Conservation (phyloP, 768 basidiomycete species). For the Tulasnella sp. region DNA sequence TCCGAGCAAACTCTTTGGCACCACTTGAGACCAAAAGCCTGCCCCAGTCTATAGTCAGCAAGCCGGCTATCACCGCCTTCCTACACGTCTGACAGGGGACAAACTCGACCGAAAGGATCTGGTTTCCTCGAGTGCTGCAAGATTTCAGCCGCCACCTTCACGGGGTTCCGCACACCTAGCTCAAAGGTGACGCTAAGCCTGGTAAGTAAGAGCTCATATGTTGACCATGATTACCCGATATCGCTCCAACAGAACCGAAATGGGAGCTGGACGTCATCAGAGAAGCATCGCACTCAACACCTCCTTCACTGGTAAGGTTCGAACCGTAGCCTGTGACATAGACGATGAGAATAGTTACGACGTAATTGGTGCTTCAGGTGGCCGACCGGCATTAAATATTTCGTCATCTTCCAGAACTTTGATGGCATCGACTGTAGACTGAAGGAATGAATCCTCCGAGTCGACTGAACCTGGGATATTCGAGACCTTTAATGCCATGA, state of each 20-base stretch:
- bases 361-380: too few relatives aligned
- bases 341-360: background rate
- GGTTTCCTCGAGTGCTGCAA: background rate
- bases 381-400: background rate
- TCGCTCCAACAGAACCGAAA: background rate
- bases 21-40: background rate
- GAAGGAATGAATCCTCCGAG: background rate
- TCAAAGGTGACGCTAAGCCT: background rate
- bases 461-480: background rate
- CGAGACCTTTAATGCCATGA: background rate
- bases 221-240: background rate
- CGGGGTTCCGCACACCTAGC: background rate
- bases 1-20: background rate
- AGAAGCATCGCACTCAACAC: background rate
- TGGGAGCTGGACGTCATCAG: background rate
- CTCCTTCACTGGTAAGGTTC: background rate
- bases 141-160: background rate
- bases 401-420: background rate
- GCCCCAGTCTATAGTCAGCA: background rate
- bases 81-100: background rate
- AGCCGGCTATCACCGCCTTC: background rate
- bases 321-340: background rate
- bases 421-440: background rate
- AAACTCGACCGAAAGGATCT: background rate
- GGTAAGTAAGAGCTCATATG: background rate